Percentiles rank a stretch among this genome's conserved stretches.
These are phyloP conservation scores for Marasmius oreades DNA, from an alignment of 1,284 basidiomycete genomes.

Conservation along the genomic window DNA sequence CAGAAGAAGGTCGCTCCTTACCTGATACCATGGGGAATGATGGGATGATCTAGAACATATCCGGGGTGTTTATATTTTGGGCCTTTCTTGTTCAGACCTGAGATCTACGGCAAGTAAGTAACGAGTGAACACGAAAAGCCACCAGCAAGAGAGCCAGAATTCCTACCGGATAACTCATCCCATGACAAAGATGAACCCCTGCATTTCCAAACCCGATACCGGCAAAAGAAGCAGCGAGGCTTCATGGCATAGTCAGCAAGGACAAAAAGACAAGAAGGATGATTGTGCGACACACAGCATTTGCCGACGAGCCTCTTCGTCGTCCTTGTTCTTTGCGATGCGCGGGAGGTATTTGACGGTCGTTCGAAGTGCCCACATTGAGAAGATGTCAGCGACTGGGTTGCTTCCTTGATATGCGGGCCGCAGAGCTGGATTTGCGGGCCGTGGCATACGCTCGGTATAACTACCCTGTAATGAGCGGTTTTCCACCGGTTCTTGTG, in stretches of 20 bases:
- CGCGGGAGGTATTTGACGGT: slow-evolving; percentile 90
- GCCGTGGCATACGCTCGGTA: slow-evolving; percentile 85
- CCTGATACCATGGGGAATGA: slow-evolving; percentile 91
- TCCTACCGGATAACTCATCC: slow-evolving; percentile 78
- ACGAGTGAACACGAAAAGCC: not conserved
- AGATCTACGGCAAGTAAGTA: slow-evolving; percentile 56
- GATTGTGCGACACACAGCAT: slow-evolving; percentile 71
- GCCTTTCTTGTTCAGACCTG: slow-evolving; percentile 91
- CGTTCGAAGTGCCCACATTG: slow-evolving; percentile 89
- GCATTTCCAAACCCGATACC: slow-evolving; percentile 97
- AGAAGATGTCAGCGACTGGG: slow-evolving; percentile 95
- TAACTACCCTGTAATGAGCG: slow-evolving; percentile 46
- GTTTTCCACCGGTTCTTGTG: slow-evolving; percentile 12
- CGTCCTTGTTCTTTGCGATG: slow-evolving; percentile 76
- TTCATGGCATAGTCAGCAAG: slow-evolving; percentile 24
- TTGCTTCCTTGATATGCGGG: slow-evolving; percentile 97
- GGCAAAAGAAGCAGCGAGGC: slow-evolving; percentile 85
- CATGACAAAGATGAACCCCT: slow-evolving; percentile 89
- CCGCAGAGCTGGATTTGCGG: slow-evolving; percentile 84
- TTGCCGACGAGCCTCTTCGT: slow-evolving; percentile 82
- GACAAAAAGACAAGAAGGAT: not conserved
- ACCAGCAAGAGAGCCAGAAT: slow-evolving; percentile 1
- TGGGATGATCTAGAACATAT: slow-evolving; percentile 78
- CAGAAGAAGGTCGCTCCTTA: slow-evolving; percentile 27
- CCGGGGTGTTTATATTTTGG: slow-evolving; percentile 87